Evolutionary conservation across 2,329 filamentous ascomycete species (phyloP).

Genomic region (Ascochyta lentis): DNA sequence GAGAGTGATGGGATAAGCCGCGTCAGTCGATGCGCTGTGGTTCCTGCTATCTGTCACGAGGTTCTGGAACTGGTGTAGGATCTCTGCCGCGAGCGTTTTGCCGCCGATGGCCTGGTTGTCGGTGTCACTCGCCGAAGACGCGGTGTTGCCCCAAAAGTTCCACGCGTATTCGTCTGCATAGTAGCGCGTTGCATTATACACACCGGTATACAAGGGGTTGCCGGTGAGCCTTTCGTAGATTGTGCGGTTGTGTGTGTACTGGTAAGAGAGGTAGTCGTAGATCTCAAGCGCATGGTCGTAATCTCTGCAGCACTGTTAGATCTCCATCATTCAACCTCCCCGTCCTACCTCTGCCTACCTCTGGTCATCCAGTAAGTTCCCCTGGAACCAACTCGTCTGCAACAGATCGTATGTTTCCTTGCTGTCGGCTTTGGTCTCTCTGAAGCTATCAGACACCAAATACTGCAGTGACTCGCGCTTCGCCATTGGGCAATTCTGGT

Average conservation of each 20-base stretch:
- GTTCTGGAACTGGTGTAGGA: conserved; percentile 34
- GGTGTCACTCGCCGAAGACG: conserved; percentile 29
- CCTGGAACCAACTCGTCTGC: conserved; percentile 52
- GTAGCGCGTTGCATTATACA: conserved; percentile 43
- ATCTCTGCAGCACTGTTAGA: conserved; percentile 40
- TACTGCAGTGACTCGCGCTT: conserved; percentile 51
- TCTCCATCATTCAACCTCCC: not conserved
- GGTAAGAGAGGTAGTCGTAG: conserved; percentile 64
- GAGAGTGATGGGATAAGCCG: conserved; percentile 53
- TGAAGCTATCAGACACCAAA: conserved; percentile 50
- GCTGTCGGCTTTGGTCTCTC: conserved; percentile 47
- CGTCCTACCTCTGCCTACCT: not conserved
- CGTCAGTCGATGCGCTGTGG: conserved; percentile 29
- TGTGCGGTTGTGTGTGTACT: conserved; percentile 59
- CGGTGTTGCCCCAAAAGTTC: conserved; percentile 51
- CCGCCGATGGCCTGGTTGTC: conserved; percentile 39
- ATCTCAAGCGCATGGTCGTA: conserved; percentile 62
- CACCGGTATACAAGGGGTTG: conserved; percentile 29
- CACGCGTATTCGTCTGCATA: conserved; percentile 59
- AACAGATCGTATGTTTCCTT: conserved; percentile 56
- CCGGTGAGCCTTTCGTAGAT: conserved; percentile 45
- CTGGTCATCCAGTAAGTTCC: conserved; percentile 16
- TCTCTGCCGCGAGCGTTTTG: conserved; percentile 37
- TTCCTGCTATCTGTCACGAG: conserved; percentile 20
- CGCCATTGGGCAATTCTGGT: conserved; percentile 53